Evolutionary conservation across 768 basidiomycete species (phyloP).

Genomic region (Coprinellus micaceus): DNA sequence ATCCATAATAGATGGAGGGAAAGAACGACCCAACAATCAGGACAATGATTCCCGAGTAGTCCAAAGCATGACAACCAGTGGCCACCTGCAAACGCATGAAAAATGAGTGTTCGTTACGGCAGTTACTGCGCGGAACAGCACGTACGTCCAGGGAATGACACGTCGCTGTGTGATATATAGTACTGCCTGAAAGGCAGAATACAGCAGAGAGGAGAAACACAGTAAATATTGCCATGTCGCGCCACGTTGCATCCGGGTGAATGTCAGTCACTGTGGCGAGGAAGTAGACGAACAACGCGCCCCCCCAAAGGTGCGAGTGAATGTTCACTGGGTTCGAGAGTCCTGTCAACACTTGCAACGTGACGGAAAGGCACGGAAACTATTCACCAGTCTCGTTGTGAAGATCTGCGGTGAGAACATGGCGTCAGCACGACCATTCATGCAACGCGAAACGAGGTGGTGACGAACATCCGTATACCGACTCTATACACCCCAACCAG

Average conservation of each 20-base stretch:
- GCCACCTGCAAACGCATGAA: constrained; percentile 42
- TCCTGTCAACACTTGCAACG: constrained; percentile 6
- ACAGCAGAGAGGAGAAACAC: constrained; percentile 69
- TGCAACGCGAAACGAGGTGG: constrained; percentile 1
- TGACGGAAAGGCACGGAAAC: too few relatives aligned
- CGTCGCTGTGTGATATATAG: constrained; percentile 66
- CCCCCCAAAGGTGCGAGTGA: constrained; percentile 74
- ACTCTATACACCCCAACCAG: constrained; percentile 60
- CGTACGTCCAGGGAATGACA: constrained; percentile 72
- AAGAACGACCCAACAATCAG: constrained; percentile 77
- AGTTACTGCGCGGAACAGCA: constrained; percentile 12
- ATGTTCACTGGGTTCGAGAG: constrained; percentile 63
- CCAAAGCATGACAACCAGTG: constrained; percentile 58
- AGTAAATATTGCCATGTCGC: constrained; percentile 55
- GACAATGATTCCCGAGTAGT: constrained; percentile 79
- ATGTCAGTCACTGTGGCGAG: constrained; percentile 49
- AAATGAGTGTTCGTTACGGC: constrained; percentile 14
- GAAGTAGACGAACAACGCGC: constrained; percentile 55
- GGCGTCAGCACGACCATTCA: constrained; percentile 18
- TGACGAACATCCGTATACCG: constrained; percentile 63
- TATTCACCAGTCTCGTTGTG: constrained; percentile 73
- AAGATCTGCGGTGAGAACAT: constrained; percentile 43
- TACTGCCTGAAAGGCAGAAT: constrained; percentile 69
- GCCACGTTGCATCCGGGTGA: constrained; percentile 55
- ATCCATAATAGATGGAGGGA: constrained; percentile 75